phyloP scores from a whole-genome alignment of 208 protist genomes.

The Trypanosoma caninum region DNA sequence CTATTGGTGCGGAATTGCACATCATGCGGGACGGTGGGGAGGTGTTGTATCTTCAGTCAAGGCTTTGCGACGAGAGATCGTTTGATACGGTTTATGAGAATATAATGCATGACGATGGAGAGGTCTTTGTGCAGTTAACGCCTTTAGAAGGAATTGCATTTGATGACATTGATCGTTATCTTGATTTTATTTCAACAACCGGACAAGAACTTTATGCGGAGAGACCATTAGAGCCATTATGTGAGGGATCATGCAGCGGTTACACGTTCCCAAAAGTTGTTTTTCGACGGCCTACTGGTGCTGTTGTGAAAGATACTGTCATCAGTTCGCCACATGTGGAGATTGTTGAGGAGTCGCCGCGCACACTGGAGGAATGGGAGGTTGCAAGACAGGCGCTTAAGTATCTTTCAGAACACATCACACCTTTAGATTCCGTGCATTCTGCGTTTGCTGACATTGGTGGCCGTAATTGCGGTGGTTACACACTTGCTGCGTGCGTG shows the following conservation, averaged over 20 bases:
- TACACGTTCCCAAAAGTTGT: conserved; percentile 64
- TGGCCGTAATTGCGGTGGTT: not conserved
- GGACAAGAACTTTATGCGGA: not conserved
- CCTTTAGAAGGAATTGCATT: conserved; percentile 77
- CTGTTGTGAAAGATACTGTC: conserved; percentile 45
- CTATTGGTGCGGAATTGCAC: conserved; percentile 62
- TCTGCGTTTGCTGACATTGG: not conserved
- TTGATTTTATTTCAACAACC: conserved; percentile 23
- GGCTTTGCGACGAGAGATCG: conserved; percentile 39
- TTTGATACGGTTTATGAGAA: conserved; percentile 58
- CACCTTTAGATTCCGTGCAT: not conserved
- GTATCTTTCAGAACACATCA: conserved; percentile 40
- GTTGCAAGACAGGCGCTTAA: conserved; percentile 37
- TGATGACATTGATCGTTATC: conserved; percentile 53
- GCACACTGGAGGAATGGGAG: conserved; percentile 31
- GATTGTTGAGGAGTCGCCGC: conserved; percentile 30
- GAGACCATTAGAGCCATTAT: conserved; percentile 21
- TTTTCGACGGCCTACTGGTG: conserved; percentile 47
- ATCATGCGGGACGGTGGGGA: conserved; percentile 67
- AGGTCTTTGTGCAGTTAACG: conserved; percentile 65
- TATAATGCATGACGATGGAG: conserved; percentile 69
- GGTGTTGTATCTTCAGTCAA: conserved; percentile 41
- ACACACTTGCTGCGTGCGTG: conserved; percentile 23
- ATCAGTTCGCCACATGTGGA: conserved; percentile 43
- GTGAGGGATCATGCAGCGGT: conserved; percentile 53